A percentile compares a stretch with the other conserved stretches of the same genome.
phyloP scores from a whole-genome alignment of 78 protist species.

The Dictyostelium brefeldianum region DNA sequence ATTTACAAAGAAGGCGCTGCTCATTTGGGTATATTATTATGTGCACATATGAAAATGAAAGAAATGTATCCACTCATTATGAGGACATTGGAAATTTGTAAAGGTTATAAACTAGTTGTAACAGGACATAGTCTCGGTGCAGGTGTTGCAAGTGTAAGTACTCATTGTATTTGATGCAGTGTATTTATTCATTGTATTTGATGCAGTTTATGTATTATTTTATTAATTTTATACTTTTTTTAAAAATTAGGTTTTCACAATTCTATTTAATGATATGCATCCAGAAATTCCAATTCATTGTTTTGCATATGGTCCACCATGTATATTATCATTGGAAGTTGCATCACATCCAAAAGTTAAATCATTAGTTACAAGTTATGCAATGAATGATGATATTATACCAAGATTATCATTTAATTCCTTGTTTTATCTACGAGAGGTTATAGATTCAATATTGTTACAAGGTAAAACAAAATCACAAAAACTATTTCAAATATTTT shows the following conservation, averaged over 20 bases:
- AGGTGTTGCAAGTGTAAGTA: slow-evolving; percentile 67
- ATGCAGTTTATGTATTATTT: no score
- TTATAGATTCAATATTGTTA: slow-evolving; percentile 24
- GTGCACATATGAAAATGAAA: slow-evolving; percentile 59
- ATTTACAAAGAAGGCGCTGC: slow-evolving; percentile 22
- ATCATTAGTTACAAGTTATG: slow-evolving; percentile 31
- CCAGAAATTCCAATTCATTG: slow-evolving; percentile 75
- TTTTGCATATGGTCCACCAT: slow-evolving; percentile 71
- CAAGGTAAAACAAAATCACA: slow-evolving; percentile 70
- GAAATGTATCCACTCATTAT: slow-evolving; percentile 14
- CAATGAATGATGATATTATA: slow-evolving; percentile 80
- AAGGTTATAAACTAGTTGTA: slow-evolving; percentile 48
- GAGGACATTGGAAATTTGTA: not conserved
- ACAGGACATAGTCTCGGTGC: slow-evolving; percentile 83
- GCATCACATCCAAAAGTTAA: slow-evolving; percentile 19
- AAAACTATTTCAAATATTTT: slow-evolving; percentile 61
- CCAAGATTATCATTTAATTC: slow-evolving; percentile 69
- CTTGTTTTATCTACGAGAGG: slow-evolving; percentile 56
- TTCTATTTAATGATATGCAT: slow-evolving; percentile 71
- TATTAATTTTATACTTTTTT: no score
- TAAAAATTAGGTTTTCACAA: no score
- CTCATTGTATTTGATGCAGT: no score
- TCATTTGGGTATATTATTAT: slow-evolving; percentile 69
- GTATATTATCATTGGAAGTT: slow-evolving; percentile 49
- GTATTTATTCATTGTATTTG: no score